Base-by-base conservation (phyloP, 2,329 filamentous ascomycete species). In the Calonectria honghensis region DNA sequence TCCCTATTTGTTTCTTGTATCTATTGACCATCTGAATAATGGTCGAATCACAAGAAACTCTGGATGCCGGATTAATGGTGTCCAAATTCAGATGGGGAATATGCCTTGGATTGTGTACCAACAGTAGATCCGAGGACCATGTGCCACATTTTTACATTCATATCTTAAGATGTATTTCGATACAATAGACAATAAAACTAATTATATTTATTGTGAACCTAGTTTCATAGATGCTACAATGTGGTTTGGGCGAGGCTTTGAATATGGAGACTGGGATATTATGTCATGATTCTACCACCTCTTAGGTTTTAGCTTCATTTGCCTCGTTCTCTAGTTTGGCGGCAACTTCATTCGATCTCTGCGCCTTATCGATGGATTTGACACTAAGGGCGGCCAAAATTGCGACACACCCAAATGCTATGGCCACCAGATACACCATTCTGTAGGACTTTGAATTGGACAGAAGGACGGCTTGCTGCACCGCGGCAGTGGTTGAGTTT, bases 401-500 rank as follows among this genome's bases (percentile, higher is more conserved):
- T 3, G 84, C 84, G 9, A 80, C 78, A 35, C 74, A 79, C 0
- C 84, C 83, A 73, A 86, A 85, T 1, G 81, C 83, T 72, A 85
- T 83, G 2, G 84, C 84, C 4, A 83, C 80, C 24, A 85, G 75
- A 73, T 84, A 85, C 10, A 84, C 83, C 6, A 84, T 77, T 9
- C 61, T 69, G 29, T 76, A 74, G 6, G 74, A 72, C 24, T 59
- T 73, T 39, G 79, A 80, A 65, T 85, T 84, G 10, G 81, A 81
- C 6, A 81, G 72, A 11, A 83, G 79, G 69, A 84, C 84, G 3
- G 81, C 81, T 13, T 77, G 73, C 70, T 82, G 75, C 20, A 82
- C 80, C 1, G 83, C 83, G 3, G 78, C 75, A 16, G 80, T 77
- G 11, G 82, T 82, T 13, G 76, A 70, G 24, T 81, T 76, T 24